These are phyloP conservation scores for Zopfochytrium polystomum DNA, from an alignment of 371 early-diverging fungal species.

Conservation along the genomic window DNA sequence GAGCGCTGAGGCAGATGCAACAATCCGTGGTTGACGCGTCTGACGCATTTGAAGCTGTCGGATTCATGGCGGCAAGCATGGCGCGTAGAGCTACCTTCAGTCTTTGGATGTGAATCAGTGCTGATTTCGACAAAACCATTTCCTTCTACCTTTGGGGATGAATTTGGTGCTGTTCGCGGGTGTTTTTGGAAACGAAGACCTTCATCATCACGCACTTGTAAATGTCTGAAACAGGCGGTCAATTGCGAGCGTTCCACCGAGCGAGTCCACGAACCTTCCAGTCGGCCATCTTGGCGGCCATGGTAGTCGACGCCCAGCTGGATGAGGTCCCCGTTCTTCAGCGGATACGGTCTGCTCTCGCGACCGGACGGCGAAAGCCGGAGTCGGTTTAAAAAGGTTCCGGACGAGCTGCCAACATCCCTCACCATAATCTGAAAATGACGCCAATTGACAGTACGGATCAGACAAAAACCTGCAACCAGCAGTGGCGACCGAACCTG, in stretches of 20 bases:
- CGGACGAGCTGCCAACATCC: slow-evolving; percentile 67
- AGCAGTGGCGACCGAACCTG: slow-evolving; percentile 68
- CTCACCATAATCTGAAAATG: background rate
- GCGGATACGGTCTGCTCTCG: slow-evolving; percentile 68
- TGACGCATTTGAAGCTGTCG: slow-evolving; percentile 13
- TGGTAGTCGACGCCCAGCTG: slow-evolving; percentile 95
- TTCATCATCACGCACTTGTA: slow-evolving; percentile 46
- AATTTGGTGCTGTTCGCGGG: slow-evolving; percentile 10
- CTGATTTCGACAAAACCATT: slow-evolving; percentile 5
- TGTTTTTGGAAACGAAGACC: slow-evolving; percentile 30
- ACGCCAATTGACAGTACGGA: too few relatives aligned
- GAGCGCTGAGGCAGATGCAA: slow-evolving; percentile 84
- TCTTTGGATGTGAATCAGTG: background rate
- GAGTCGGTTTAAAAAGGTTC: slow-evolving; percentile 89
- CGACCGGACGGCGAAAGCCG: slow-evolving; percentile 78
- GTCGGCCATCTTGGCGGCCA: slow-evolving; percentile 76
- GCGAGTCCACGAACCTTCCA: background rate
- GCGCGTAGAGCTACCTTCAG: slow-evolving; percentile 24
- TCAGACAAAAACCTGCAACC: too few relatives aligned
- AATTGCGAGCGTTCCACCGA: background rate
- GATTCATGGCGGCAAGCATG: slow-evolving; percentile 36
- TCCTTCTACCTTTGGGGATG: slow-evolving; percentile 24
- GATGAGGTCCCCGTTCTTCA: slow-evolving; percentile 85
- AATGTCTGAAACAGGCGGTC: slow-evolving; percentile 25
- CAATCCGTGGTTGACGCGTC: slow-evolving; percentile 59